phyloP scores from a whole-genome alignment of 306 rosid species.

The Prunus davidiana region DNA sequence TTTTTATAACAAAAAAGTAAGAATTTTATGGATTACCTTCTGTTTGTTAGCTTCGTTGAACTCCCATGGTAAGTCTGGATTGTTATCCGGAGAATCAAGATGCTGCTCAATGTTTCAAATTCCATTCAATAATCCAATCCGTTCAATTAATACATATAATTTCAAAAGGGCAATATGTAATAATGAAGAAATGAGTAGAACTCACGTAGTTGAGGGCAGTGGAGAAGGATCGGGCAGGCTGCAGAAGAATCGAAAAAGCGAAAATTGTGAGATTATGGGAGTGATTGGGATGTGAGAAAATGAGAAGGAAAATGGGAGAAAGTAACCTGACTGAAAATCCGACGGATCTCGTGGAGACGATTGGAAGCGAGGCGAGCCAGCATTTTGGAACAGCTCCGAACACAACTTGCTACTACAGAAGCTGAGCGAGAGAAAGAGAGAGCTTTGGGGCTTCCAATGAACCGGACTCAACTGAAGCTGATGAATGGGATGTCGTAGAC shows the following conservation, averaged over 20 bases:
- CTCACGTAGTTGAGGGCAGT: constrained; percentile 94
- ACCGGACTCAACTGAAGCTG: background rate
- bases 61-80: constrained; percentile 77
- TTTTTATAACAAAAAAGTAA: background rate
- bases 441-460: constrained; percentile 10
- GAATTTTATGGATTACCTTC: constrained; percentile 41
- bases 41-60: constrained; percentile 55
- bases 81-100: constrained; percentile 82
- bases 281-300: constrained; percentile 17
- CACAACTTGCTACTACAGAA: background rate
- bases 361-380: constrained; percentile 75
- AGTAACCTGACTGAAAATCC: constrained; percentile 71
- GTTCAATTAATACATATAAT: background rate
- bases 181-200: constrained; percentile 9
- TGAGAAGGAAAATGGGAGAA: constrained; percentile 5
- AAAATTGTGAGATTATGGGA: constrained; percentile 5
- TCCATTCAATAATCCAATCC: constrained; percentile 13
- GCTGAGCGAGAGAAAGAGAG: background rate
- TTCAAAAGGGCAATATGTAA: background rate
- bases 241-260: constrained; percentile 2
- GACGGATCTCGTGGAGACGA: constrained; percentile 78
- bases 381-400: constrained; percentile 44
- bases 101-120: constrained; percentile 45
- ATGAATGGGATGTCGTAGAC: constrained; percentile 5
- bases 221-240: constrained; percentile 79